Conservation (phyloP, 2,329 filamentous ascomycete species). For the Aspergillus pseudoviridinutans region DNA sequence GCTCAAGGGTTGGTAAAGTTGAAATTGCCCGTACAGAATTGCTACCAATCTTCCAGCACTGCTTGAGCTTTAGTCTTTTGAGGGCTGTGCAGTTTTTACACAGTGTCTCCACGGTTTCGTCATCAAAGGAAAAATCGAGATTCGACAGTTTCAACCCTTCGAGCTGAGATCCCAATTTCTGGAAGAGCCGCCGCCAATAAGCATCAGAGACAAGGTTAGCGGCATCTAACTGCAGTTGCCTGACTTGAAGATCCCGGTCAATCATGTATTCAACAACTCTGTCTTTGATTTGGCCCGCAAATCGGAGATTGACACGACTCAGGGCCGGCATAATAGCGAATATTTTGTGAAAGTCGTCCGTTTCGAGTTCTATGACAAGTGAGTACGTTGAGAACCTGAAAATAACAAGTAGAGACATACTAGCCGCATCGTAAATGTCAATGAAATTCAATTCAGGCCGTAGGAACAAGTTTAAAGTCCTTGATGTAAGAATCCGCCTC, state of each 20-base stretch:
- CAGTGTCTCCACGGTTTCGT: constrained; percentile 63
- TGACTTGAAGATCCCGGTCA: constrained; percentile 65
- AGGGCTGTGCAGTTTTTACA: constrained; percentile 63
- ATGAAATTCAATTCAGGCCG: constrained; percentile 54
- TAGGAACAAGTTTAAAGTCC: constrained; percentile 45
- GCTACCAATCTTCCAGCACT: constrained; percentile 71
- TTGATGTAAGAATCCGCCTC: constrained; percentile 53
- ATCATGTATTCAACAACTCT: constrained; percentile 75
- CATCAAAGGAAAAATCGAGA: constrained; percentile 76
- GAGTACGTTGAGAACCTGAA: constrained; percentile 27
- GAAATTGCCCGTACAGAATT: constrained; percentile 63
- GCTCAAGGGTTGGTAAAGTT: constrained; percentile 60
- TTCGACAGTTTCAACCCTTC: constrained; percentile 73
- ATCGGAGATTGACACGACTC: constrained; percentile 69
- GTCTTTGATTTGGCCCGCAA: constrained; percentile 90
- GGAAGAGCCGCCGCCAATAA: constrained; percentile 69
- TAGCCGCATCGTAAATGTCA: constrained; percentile 58
- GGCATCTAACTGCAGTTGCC: constrained; percentile 72
- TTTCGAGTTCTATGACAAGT: constrained; percentile 54
- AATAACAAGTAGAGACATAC: constrained; percentile 32
- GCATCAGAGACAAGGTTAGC: constrained; percentile 76
- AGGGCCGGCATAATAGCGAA: constrained; percentile 71
- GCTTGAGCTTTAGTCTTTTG: constrained; percentile 70
- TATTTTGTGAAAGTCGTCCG: constrained; percentile 74
- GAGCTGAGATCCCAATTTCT: constrained; percentile 60